Evolutionary conservation across 2,329 filamentous ascomycete species (phyloP).

Genomic region (Truncatella angustata): DNA sequence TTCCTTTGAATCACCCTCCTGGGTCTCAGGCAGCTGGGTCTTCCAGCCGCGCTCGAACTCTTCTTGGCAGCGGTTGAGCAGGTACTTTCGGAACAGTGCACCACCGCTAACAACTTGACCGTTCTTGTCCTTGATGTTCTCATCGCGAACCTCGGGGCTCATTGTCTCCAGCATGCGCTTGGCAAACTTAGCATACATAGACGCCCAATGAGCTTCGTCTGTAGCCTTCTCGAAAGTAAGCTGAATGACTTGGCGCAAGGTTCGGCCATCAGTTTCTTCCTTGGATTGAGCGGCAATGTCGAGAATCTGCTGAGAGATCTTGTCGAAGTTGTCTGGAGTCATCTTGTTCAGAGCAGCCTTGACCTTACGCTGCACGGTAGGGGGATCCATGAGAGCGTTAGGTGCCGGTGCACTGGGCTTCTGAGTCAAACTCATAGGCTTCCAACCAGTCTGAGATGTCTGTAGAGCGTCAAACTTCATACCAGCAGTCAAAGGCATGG

Average conservation of each 20-base stretch:
- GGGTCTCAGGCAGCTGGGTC: slow-evolving; percentile 74
- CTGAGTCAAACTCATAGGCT: slow-evolving; percentile 69
- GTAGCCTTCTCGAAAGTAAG: slow-evolving; percentile 99
- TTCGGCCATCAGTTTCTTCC: slow-evolving; percentile 90
- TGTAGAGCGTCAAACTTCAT: slow-evolving; percentile 79
- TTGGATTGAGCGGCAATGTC: slow-evolving; percentile 92
- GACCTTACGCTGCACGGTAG: slow-evolving; percentile 96
- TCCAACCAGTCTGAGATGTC: slow-evolving; percentile 78
- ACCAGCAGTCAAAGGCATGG: slow-evolving; percentile 87
- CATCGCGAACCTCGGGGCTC: slow-evolving; percentile 92
- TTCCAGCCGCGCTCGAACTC: slow-evolving; percentile 99
- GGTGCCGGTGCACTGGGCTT: slow-evolving; percentile 38
- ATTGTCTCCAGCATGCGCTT: slow-evolving; percentile 95
- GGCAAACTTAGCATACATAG: slow-evolving; percentile 99
- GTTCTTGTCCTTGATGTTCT: slow-evolving; percentile 88
- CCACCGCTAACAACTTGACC: slow-evolving; percentile 88
- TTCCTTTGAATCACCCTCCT: slow-evolving; percentile 69
- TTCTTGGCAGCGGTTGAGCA: slow-evolving; percentile 97
- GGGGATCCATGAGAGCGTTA: slow-evolving; percentile 71
- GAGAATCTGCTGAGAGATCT: slow-evolving; percentile 86
- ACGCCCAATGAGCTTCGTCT: slow-evolving; percentile 96
- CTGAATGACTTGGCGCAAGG: slow-evolving; percentile 95
- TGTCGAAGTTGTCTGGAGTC: slow-evolving; percentile 91
- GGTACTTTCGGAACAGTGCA: slow-evolving; percentile 95
- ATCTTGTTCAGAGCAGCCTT: slow-evolving; percentile 99